Conservation (phyloP, 2,329 filamentous ascomycete species). For the Fusarium napiforme region DNA sequence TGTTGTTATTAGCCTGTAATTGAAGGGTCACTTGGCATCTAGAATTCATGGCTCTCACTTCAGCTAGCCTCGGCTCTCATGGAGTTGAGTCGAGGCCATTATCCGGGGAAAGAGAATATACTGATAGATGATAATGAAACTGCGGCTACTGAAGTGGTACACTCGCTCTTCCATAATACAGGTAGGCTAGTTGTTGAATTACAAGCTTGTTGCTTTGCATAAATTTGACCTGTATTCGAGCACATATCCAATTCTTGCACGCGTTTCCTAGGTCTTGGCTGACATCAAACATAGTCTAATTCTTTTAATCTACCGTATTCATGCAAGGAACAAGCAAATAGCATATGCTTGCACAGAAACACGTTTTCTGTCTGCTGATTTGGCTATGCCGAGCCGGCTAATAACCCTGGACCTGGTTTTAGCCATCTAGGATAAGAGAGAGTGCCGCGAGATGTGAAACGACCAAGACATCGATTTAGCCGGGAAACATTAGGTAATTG, state of each 20-base stretch:
- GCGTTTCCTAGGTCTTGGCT: neutral
- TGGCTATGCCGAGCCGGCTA: conserved; percentile 8
- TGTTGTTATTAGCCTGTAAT: conserved; percentile 6
- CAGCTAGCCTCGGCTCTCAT: neutral
- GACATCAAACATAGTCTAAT: neutral
- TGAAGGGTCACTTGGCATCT: neutral
- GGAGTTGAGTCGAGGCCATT: neutral
- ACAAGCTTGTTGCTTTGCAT: neutral
- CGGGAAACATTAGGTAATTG: neutral
- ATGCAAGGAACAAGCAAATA: neutral
- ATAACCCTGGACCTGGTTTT: neutral
- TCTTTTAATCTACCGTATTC: neutral
- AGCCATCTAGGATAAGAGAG: neutral
- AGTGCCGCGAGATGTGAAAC: neutral
- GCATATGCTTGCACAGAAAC: neutral
- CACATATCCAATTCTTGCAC: neutral
- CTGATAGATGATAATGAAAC: neutral
- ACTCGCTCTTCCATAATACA: neutral
- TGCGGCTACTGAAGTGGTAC: rapidly evolving
- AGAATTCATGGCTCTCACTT: neutral
- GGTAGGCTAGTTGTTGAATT: no score
- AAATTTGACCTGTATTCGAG: no score
- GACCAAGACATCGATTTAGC: neutral
- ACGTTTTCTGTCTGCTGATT: neutral
- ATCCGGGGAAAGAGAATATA: no score